These are phyloP conservation scores for Mycena venus DNA, from an alignment of 768 basidiomycete genomes.

Conservation along the genomic window DNA sequence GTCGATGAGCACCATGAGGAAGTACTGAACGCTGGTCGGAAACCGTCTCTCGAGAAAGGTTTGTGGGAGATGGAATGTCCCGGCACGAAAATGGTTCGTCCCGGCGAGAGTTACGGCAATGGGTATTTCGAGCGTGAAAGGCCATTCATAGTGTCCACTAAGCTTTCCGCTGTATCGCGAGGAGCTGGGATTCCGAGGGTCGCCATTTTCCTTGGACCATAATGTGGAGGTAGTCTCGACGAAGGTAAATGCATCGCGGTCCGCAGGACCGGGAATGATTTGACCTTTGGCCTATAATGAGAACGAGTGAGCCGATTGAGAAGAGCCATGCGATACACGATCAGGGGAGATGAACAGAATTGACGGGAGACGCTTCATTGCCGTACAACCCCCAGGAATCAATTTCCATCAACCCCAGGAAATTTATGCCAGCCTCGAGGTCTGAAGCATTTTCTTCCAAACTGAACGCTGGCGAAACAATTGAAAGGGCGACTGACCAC, in stretches of 20 bases:
- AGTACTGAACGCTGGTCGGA: constrained; percentile 30
- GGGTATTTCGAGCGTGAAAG: constrained; percentile 44
- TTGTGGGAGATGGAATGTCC: constrained; percentile 31
- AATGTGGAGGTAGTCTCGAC: constrained; percentile 33
- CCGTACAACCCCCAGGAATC: background rate
- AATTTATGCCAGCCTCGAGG: background rate
- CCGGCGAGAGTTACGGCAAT: constrained; percentile 14
- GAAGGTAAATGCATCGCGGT: constrained; percentile 37
- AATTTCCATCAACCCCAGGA: background rate
- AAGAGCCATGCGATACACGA: constrained; percentile 15
- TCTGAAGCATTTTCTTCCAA: background rate
- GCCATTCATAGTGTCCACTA: constrained; percentile 36
- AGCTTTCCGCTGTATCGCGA: constrained; percentile 24
- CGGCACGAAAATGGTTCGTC: constrained; percentile 9
- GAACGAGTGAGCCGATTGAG: constrained; percentile 24
- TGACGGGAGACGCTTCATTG: constrained; percentile 1
- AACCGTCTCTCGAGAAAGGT: constrained; percentile 30
- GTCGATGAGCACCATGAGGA: constrained; percentile 28
- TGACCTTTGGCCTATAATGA: constrained; percentile 36
- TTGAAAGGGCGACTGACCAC: constrained; percentile 45
- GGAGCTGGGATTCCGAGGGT: constrained; percentile 28
- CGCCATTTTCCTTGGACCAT: constrained; percentile 35
- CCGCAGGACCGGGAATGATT: constrained; percentile 32
- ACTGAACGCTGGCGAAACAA: background rate
- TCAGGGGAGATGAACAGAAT: background rate